Percentiles rank a stretch among this genome's conserved stretches.
These are phyloP conservation scores for Umbelopsis sp. DNA, from an alignment of 371 early-diverging fungal genomes.

Conservation along the genomic window DNA sequence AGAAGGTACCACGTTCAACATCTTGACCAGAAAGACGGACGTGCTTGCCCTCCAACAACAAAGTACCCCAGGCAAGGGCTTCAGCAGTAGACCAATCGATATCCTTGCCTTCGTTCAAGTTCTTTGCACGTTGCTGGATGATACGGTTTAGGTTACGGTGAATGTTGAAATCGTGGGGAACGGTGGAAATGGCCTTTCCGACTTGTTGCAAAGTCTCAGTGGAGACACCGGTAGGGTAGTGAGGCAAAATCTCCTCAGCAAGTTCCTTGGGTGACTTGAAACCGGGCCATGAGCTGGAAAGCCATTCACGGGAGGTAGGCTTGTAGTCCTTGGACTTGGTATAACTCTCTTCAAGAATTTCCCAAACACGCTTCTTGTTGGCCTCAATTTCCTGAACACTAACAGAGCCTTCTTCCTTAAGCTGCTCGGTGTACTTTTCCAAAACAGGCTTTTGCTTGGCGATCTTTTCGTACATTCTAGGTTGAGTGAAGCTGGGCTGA, in stretches of 20 bases:
- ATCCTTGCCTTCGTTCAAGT: conserved; percentile 72
- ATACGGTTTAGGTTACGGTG: conserved; percentile 90
- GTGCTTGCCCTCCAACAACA: conserved; percentile 88
- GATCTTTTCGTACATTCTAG: conserved; percentile 94
- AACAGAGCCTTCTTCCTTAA: conserved; percentile 84
- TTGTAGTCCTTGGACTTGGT: conserved; percentile 87
- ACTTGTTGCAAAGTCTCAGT: conserved; percentile 76
- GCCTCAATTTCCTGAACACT: conserved; percentile 80
- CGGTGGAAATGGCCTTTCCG: conserved; percentile 78
- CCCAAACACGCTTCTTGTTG: conserved; percentile 91
- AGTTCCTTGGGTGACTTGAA: conserved; percentile 84
- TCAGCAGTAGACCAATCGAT: conserved; percentile 98
- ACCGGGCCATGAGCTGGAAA: conserved; percentile 90
- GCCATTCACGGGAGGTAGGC: conserved; percentile 90
- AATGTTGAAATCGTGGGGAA: conserved; percentile 85
- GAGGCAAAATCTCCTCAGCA: conserved; percentile 68
- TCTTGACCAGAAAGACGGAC: conserved; percentile 96
- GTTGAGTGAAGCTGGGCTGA: conserved; percentile 98
- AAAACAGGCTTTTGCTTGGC: conserved; percentile 81
- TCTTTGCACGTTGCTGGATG: conserved; percentile 81
- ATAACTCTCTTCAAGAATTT: conserved; percentile 90
- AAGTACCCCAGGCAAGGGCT: conserved; percentile 90
- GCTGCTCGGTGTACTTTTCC: conserved; percentile 81
- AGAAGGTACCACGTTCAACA: conserved; percentile 98
- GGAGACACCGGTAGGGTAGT: conserved; percentile 82